Base-by-base conservation (phyloP, 441 rosid genomes). In the Arabidopsis hybrid region DNA sequence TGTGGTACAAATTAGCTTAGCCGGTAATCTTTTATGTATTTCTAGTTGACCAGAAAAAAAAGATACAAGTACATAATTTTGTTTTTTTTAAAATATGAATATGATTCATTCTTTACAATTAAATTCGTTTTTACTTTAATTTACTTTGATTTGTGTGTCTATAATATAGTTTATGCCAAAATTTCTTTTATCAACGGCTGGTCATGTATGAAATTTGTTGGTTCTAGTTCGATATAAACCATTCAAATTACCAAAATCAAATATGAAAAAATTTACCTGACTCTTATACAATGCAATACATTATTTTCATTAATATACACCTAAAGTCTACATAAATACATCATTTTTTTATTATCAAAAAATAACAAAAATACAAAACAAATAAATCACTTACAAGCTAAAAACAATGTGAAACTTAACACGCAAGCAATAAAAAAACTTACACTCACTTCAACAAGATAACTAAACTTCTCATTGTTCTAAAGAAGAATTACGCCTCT, bases 401-500 rank as follows among this genome's bases (percentile, higher is more conserved):
- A 21, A 21, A 21, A 21, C 38, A 51, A 74, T 42, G 39, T 67
- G 68, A 67, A 74, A 74, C 72, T 65, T 74, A 49, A 40, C 4
- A 74, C 1, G 11, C 61, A 67, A 59, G 61, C 38, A 7, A 39
- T 12, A 55, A 18, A 42, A 73, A 39, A 17, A 45, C 12, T 13
- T 16, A 32, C 12, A 60, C 8, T 34, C 56, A 67, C 58, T 8
- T 13, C 34, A 67, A 64, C 75, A 50, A 60, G 4, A 49, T 5
- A 55, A n/a, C 68, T 40, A 34, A 77, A 52, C 39, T 35, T 61
- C 61, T 80, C 82, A 75, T 64, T 75, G 60, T 59, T 62, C 64
- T 82, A 59, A 32, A 65, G 59, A 61, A 63, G 56, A 52, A 74
- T 73, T 65, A 17, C 79, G 74, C 36, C 65, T 83, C 65, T 83